phyloP scores from a whole-genome alignment of 2,329 filamentous ascomycete species.

The Incumbomyces lentus region DNA sequence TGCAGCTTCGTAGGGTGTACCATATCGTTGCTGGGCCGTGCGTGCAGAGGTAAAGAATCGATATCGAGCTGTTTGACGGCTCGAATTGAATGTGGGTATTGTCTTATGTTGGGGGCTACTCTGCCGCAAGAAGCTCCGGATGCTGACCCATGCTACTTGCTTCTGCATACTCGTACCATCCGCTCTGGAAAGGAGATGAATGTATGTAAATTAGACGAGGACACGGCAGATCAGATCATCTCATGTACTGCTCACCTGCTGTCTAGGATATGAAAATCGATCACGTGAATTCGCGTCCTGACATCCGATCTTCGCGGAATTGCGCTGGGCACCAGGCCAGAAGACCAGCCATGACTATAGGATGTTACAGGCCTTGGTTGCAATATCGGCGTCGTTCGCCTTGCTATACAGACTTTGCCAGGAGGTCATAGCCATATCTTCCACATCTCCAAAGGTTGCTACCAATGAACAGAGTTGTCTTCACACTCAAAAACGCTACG shows the following conservation, averaged over 20 bases:
- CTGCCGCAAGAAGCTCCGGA: not conserved
- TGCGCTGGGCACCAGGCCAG: no score
- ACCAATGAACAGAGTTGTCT: not conserved
- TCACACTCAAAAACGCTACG: constrained; percentile 11
- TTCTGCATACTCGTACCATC: no score
- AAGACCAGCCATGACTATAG: no score
- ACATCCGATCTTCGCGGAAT: no score
- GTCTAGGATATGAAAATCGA: no score
- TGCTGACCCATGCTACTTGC: not conserved
- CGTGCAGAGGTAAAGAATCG: constrained; percentile 5
- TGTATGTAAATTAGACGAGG: no score
- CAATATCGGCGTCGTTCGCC: no score
- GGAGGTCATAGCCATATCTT: not conserved
- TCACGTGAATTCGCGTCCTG: no score
- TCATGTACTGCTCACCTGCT: no score
- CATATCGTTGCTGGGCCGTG: constrained; percentile 6
- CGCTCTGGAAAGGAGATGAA: no score
- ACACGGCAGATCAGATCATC: no score
- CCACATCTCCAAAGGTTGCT: not conserved
- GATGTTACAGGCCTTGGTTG: no score
- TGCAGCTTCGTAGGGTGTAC: constrained; percentile 10
- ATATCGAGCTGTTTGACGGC: not conserved
- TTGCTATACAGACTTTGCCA: not conserved
- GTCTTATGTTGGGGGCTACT: not conserved
- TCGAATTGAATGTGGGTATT: not conserved